phyloP scores from a whole-genome alignment of 2,329 filamentous ascomycete species.

The Neonectria magnoliae region DNA sequence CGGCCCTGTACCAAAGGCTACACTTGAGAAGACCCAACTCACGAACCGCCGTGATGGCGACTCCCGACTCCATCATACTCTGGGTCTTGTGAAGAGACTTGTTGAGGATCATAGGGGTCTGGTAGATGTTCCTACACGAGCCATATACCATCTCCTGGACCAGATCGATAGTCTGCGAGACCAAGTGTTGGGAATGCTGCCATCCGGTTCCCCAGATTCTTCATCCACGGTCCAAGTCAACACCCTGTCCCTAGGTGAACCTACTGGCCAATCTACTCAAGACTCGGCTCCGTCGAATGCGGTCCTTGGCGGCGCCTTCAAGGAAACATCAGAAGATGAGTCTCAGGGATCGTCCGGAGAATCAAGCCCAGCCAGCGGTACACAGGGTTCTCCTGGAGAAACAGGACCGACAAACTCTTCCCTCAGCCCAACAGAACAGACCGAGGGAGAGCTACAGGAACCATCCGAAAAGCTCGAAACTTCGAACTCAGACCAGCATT shows the following conservation, averaged over 20 bases:
- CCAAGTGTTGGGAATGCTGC: conserved; percentile 42
- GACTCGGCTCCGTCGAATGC: conserved; percentile 4
- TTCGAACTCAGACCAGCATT: not conserved
- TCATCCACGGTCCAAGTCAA: conserved; percentile 1
- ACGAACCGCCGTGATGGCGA: conserved; percentile 20
- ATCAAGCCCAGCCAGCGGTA: not conserved
- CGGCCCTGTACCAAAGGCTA: conserved; percentile 20
- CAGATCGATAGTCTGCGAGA: conserved; percentile 43
- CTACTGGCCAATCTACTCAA: not conserved
- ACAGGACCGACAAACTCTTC: not conserved
- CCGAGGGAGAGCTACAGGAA: not conserved
- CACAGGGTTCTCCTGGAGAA: not conserved
- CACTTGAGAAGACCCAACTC: conserved; percentile 22
- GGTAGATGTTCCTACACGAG: conserved; percentile 39
- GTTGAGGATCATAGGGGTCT: conserved; percentile 40
- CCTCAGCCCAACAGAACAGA: not conserved
- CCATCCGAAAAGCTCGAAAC: not conserved
- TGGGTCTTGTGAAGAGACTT: conserved; percentile 34
- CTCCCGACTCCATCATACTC: conserved; percentile 25
- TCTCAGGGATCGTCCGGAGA: not conserved
- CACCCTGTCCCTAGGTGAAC: not conserved
- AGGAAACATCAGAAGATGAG: not conserved
- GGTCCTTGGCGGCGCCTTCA: conserved; percentile 5
- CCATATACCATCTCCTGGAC: conserved; percentile 41
- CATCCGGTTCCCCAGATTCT: conserved; percentile 16